Evolutionary conservation across 305 asterid species (phyloP), one percentile per base, ranked within the genome.

Genomic region (Fraxinus velutina): DNA sequence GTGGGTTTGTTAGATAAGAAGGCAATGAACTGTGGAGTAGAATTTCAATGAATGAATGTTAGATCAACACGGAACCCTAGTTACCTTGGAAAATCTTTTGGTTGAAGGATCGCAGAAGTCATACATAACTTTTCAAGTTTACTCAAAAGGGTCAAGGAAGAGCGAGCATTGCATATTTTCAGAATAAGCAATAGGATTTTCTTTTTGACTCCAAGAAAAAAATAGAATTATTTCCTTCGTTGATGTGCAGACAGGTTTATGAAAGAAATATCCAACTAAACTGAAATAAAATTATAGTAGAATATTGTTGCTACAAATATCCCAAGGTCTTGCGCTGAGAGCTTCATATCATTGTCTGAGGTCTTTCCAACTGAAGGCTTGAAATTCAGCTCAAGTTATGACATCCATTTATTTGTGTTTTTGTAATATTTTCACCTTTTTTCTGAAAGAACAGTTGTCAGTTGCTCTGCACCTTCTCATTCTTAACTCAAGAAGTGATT

Each of bases 1-100:
- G 19, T 30, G 44, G 75, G 37, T 34, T 71, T 71, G 75, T 71
- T 71, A n/a, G 75, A 71, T 34, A 71, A 30, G 75, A 32, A 66
- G 74, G 74, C 74, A 66, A 71, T 71, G 12, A 32, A 6, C 4
- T 13, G 39, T 32, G 12, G 21, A 32, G 44, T 32, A 71, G 44
- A 37, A 71, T 32, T n/a, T 71, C 42, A 32, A 71, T 24, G 37
- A 71, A 32, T 32, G 75, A 32, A 32, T 71, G 19, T 71, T 15
- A 15, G 44, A 32, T 15, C 75, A 32, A 22, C 42, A 71, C 24
- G 44, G 24, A 24, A 71, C 75, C 44, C 44, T 71, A 13, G 44
- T 71, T 29, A 27, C 17, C 74, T 66, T 32, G 44, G 44, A 71
- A 71, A 66, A 66, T 29, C 44, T 29, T 32, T 71, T 32, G 10